phyloP scores from a whole-genome alignment of 108 stramenopile genomes.

The Nannochloropsis gaditana region DNA sequence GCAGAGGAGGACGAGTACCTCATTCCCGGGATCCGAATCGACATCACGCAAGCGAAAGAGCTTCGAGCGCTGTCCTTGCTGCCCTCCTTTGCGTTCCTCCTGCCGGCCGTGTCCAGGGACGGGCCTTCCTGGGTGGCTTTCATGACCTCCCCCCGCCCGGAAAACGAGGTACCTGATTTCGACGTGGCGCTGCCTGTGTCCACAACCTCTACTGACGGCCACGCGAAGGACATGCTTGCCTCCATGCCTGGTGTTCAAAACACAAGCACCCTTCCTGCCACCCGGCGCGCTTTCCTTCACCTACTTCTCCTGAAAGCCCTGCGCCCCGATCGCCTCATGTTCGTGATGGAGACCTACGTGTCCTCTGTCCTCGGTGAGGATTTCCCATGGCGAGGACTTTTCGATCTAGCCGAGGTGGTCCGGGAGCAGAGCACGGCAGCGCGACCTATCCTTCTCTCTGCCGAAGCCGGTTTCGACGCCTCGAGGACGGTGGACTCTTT shows the following conservation, averaged over 20 bases:
- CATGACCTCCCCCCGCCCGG: slow-evolving; percentile 35
- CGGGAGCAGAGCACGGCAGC: slow-evolving; percentile 29
- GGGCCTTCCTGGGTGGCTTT: slow-evolving; percentile 25
- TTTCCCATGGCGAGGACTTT: slow-evolving; percentile 42
- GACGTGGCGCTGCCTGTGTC: background rate
- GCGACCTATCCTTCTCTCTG: slow-evolving; percentile 75
- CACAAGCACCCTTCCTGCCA: background rate
- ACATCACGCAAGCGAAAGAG: slow-evolving; percentile 35
- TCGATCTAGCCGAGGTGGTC: slow-evolving; percentile 51
- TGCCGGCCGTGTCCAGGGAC: slow-evolving; percentile 18
- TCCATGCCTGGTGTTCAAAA: background rate
- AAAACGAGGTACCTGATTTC: slow-evolving; percentile 22
- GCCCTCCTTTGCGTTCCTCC: slow-evolving; percentile 35
- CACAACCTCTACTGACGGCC: slow-evolving; percentile 18
- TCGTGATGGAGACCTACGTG: slow-evolving; percentile 66
- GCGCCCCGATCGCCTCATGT: slow-evolving; percentile 85
- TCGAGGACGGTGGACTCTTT: slow-evolving; percentile 83
- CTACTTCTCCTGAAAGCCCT: slow-evolving; percentile 52
- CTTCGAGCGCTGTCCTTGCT: slow-evolving; percentile 28
- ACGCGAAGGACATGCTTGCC: too few species aligned
- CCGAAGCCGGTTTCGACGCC: slow-evolving; percentile 93
- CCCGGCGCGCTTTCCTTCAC: slow-evolving; percentile 38
- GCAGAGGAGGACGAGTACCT: slow-evolving; percentile 23
- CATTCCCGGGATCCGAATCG: slow-evolving; percentile 22
- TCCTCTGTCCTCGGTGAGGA: slow-evolving; percentile 60